These are phyloP conservation scores for Miscanthus sacchariflorus DNA, from an alignment of 202 grass and related monocot genomes.

Conservation along the genomic window DNA sequence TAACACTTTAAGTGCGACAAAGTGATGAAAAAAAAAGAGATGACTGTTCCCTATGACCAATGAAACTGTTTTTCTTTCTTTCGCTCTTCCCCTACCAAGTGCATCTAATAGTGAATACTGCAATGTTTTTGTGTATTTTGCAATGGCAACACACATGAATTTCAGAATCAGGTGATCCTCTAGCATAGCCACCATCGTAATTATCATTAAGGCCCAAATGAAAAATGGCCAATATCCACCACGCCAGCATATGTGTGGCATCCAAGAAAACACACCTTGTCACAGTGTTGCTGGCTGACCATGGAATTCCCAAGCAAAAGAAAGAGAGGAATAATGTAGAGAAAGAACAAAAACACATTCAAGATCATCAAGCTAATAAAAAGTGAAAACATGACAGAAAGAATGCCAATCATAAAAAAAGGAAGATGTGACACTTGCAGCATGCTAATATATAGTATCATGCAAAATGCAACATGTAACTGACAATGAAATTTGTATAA, in stretches of 20 bases:
- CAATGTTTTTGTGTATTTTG: neutral
- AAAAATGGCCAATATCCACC: constrained; percentile 23
- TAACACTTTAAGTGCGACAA: constrained; percentile 2
- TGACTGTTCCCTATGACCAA: neutral
- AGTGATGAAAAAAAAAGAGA: neutral
- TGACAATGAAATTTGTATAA: constrained; percentile 11
- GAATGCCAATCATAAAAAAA: neutral
- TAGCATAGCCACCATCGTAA: constrained; percentile 22
- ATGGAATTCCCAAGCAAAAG: neutral
- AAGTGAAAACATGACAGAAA: neutral
- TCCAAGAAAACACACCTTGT: neutral
- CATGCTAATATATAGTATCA: neutral
- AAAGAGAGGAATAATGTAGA: constrained; percentile 1
- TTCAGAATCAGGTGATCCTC: constrained; percentile 3
- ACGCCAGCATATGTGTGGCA: neutral
- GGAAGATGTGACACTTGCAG: neutral
- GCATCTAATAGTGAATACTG: neutral
- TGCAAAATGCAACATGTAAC: constrained; percentile 1
- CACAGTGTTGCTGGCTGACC: neutral
- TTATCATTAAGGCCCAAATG: constrained; percentile 30
- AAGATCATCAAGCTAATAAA: constrained; percentile 36
- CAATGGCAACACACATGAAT: neutral
- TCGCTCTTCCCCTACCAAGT: neutral
- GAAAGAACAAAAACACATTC: neutral
- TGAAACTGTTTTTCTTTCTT: neutral